Base-by-base conservation (phyloP, 116 monocot genomes). In the Phalaenopsis hybrid region DNA sequence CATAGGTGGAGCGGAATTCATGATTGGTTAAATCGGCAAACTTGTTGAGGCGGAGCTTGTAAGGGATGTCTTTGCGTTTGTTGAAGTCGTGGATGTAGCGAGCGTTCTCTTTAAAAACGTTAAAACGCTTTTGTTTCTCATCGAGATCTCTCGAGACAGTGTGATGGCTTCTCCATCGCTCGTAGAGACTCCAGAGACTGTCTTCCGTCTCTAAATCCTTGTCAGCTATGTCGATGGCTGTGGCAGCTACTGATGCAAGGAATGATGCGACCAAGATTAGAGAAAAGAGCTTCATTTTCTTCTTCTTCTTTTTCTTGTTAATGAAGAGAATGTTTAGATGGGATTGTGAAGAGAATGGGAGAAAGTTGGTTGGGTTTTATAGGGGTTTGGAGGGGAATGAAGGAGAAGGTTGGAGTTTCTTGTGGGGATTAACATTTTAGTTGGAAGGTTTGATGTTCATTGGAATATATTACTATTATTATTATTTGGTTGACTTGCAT, bases 41-140 rank as follows among this genome's bases (percentile, higher is more conserved):
- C 79, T 80, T 80, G 77, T 89, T 89, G 61, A 89, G 89, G 17
- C 63, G 17, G 25, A 89, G 84, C 87, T 89, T 89, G 58, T 85
- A 89, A 0, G 85, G 75, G 10, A 17, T 77, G 65, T 83, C 85
- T 74, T 80, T 51, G 31, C 74, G 31, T 74, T 81, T 74, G 80
- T 89, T 89, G 74, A 83, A 87, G n/a, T 85, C 82, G 52, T 86
- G 85, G 79, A 89, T 89, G 55, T 78, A 81, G 57, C 31, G 59
- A 0, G 76, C 87, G n/a, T 89, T 89, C 75, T 87, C 82, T 44
- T 82, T 86, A 59, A 89, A 86, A 70, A 86, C 89, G 16, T 86
- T 78, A 80, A 89, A 86, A 17, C 85, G 82, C 79, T 41, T 74
- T 10, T 34, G 21, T 75, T 80, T 86, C 80, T 89, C 89, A 16